These are phyloP conservation scores for Pseudomassariella vexata DNA, from an alignment of 2,329 filamentous ascomycete species.

Conservation along the genomic window DNA sequence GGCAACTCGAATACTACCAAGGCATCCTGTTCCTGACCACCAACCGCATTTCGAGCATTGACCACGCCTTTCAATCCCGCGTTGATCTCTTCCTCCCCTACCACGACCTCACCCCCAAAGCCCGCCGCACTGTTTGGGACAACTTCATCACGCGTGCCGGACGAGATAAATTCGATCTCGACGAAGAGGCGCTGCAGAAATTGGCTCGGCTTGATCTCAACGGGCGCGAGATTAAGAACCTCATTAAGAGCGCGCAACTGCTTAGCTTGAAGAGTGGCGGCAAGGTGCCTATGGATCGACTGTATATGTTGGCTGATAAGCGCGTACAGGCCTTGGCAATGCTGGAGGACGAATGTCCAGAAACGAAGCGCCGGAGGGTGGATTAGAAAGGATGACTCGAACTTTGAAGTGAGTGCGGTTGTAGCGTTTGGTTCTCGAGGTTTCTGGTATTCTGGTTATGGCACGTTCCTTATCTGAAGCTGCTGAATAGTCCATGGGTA, in stretches of 20 bases:
- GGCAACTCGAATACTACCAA: slow-evolving; percentile 27
- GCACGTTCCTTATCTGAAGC: no score
- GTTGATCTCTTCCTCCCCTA: slow-evolving; percentile 28
- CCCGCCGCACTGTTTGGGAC: slow-evolving; percentile 27
- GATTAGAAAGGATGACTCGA: no score
- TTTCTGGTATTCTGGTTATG: no score
- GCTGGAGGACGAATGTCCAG: no score
- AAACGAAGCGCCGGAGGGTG: no score
- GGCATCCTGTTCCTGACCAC: slow-evolving; percentile 33
- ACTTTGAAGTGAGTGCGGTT: no score
- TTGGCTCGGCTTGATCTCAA: slow-evolving; percentile 37
- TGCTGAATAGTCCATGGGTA: no score
- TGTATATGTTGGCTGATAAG: slow-evolving; percentile 27
- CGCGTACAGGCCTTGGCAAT: slow-evolving; percentile 15
- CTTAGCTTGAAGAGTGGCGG: slow-evolving; percentile 24
- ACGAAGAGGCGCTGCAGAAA: slow-evolving; percentile 23
- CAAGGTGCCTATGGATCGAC: slow-evolving; percentile 20
- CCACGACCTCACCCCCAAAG: slow-evolving; percentile 18
- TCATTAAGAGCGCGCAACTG: slow-evolving; percentile 33
- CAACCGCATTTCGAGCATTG: slow-evolving; percentile 28
- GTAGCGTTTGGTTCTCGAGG: no score
- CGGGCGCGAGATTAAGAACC: slow-evolving; percentile 46
- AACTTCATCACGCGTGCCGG: slow-evolving; percentile 28
- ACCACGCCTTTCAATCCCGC: slow-evolving; percentile 30
- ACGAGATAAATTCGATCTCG: slow-evolving; percentile 22